These are phyloP conservation scores for Penicillium sp. DNA, from an alignment of 2,329 filamentous ascomycete genomes.

Conservation along the genomic window DNA sequence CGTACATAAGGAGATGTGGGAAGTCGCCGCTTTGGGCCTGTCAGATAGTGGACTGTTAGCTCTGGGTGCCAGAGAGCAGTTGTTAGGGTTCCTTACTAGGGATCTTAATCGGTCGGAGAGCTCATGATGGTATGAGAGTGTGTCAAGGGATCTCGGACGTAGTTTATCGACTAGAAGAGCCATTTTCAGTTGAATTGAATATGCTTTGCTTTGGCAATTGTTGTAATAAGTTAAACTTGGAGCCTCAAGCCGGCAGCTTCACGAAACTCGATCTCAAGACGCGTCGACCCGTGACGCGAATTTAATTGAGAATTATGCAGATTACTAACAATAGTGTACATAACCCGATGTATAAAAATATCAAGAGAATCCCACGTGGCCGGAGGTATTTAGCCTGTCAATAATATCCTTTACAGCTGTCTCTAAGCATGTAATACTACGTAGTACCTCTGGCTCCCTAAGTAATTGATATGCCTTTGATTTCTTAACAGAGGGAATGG, in stretches of 20 bases:
- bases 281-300: constrained; percentile 42
- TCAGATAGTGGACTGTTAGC: constrained; percentile 15
- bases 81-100: constrained; percentile 62
- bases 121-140: constrained; percentile 84
- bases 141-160: constrained; percentile 55
- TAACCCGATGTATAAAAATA: neutral
- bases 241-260: constrained; percentile 4
- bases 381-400: neutral
- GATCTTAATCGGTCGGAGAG: constrained; percentile 86
- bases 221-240: neutral
- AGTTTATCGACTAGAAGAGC: constrained; percentile 69
- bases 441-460: neutral
- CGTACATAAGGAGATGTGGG: constrained; percentile 95
- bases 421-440: neutral
- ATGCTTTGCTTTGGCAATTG: neutral
- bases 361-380: constrained; percentile 1
- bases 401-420: neutral
- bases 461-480: neutral
- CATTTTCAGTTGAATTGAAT: constrained; percentile 49
- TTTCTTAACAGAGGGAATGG: neutral
- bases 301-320: constrained; percentile 35
- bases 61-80: neutral
- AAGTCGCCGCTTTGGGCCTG: constrained; percentile 97
- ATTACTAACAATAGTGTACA: constrained; percentile 39
- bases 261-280: constrained; percentile 26